Conservation (phyloP, 2,329 filamentous ascomycete genomes). For the Neonectria sp. region DNA sequence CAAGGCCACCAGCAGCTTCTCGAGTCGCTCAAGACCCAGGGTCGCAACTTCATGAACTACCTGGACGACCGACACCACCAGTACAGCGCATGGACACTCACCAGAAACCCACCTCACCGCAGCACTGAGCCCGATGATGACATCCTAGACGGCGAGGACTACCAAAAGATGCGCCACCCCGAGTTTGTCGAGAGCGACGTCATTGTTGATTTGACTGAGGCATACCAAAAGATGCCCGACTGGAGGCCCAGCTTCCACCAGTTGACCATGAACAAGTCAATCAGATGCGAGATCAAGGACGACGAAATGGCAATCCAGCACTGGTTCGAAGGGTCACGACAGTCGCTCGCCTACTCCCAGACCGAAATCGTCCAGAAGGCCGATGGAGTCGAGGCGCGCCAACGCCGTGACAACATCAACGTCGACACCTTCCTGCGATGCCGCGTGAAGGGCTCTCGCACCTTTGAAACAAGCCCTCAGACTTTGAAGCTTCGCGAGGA, state of each 20-base stretch:
- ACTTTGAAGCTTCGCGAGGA: conserved; percentile 46
- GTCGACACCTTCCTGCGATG: conserved; percentile 53
- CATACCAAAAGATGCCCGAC: conserved; percentile 56
- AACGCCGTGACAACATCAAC: conserved; percentile 55
- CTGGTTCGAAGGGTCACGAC: conserved; percentile 52
- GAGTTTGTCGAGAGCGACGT: conserved; percentile 60
- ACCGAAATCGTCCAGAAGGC: conserved; percentile 54
- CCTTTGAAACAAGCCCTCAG: conserved; percentile 52
- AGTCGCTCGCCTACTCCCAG: conserved; percentile 52
- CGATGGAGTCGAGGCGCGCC: conserved; percentile 55
- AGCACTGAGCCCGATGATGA: conserved; percentile 49
- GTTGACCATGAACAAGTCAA: conserved; percentile 50
- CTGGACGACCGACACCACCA: conserved; percentile 56
- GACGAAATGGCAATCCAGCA: conserved; percentile 57
- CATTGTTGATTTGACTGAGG: conserved; percentile 60
- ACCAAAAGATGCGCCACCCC: conserved; percentile 54
- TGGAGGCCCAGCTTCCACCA: conserved; percentile 54
- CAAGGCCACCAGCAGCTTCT: conserved; percentile 54
- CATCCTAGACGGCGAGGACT: conserved; percentile 50
- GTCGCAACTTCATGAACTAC: conserved; percentile 52
- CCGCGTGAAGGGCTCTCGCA: conserved; percentile 54
- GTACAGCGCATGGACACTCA: conserved; percentile 60
- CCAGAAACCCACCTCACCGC: conserved; percentile 53
- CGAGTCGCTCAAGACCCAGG: conserved; percentile 50
- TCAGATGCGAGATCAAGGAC: conserved; percentile 49